Percentiles rank a stretch among this genome's conserved stretches.
phyloP scores from a whole-genome alignment of 1,139 yeast genomes.

The Suhomyces ambrosiae region DNA sequence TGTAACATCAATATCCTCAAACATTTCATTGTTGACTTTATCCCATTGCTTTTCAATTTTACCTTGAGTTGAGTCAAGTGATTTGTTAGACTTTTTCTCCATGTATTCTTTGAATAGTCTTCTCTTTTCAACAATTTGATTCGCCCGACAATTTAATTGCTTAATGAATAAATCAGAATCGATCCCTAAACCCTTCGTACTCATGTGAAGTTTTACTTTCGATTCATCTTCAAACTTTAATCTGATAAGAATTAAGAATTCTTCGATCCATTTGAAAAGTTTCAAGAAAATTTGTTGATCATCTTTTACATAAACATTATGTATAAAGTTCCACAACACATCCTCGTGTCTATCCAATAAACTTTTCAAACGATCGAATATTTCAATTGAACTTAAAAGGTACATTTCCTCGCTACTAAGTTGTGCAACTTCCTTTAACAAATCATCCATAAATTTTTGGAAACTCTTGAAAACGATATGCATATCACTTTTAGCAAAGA shows the following conservation, averaged over 20 bases:
- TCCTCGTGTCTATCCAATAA: conserved; percentile 72
- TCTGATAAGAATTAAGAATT: conserved; percentile 57
- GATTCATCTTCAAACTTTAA: conserved; percentile 60
- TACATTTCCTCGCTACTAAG: conserved; percentile 52
- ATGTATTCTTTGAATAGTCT: conserved; percentile 38
- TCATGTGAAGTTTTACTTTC: conserved; percentile 44
- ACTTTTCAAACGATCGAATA: conserved; percentile 66
- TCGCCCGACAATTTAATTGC: conserved; percentile 36
- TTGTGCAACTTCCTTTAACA: conserved; percentile 53
- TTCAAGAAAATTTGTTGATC: conserved; percentile 69
- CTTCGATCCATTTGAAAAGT: conserved; percentile 67
- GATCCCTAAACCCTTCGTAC: conserved; percentile 17
- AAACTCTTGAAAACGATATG: conserved; percentile 75
- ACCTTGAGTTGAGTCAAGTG: conserved; percentile 24
- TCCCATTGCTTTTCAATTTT: conserved; percentile 54
- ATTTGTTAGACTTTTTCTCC: conserved; percentile 21
- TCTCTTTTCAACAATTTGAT: conserved; percentile 32
- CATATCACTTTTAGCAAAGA: conserved; percentile 76
- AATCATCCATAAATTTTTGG: conserved; percentile 72
- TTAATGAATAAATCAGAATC: conserved; percentile 29
- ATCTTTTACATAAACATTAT: conserved; percentile 74
- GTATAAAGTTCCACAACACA: conserved; percentile 71
- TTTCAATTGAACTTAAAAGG: conserved; percentile 44
- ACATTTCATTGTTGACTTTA: conserved; percentile 44
- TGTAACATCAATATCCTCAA: conserved; percentile 39